Evolutionary conservation across 805 yeast genomes (phyloP), one percentile per base, ranked within the genome.

Genomic region (Saccharomycopsis oosterbeekiorum): DNA sequence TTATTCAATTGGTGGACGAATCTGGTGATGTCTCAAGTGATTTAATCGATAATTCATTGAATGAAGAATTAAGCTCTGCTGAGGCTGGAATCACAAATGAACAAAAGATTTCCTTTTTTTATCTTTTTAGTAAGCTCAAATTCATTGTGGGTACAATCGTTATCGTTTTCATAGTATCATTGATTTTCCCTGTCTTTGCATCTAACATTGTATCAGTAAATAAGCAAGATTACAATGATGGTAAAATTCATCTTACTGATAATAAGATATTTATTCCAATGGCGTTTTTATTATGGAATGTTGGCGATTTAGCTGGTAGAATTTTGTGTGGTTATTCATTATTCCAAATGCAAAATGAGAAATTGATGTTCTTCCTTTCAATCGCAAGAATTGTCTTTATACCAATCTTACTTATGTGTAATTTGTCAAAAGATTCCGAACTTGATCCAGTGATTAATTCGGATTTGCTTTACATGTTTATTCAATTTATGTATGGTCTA

Each of bases 171-270:
- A 75, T 84, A 9, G 78, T 88, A 26, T 87, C 97, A 0, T 76
- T 93, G 62, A 74, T 83, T 17, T 93, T 91, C 76, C 97, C 99
- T 0, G 93, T 92, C 0, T 93, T 90, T 79, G 97, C 97, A 9
- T 82, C 92, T 9, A 77, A 77, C 15, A 83, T 85, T 10, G 77
- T 80, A 55, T 84, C 89, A 2, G 79, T 75, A 1, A 75, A 78
- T 65, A 73, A 72, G 56, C 67, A 72, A 12, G 15, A 57, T n/a
- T 6, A 42, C 17, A 41, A 34, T 9, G 26, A 17, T 2, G 42
- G 26, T 11, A 36, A 36, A n/a, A 29, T 63, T 39, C 63, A 10
- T 1, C 62, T 65, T 53, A 62, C 61, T 58, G 50, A 63, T 11
- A 60, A 64, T 1, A 65, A 72, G 41, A 75, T 84, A 41, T 85